phyloP scores from a whole-genome alignment of 352 stramenopile species.

The Pythium monospermum region DNA sequence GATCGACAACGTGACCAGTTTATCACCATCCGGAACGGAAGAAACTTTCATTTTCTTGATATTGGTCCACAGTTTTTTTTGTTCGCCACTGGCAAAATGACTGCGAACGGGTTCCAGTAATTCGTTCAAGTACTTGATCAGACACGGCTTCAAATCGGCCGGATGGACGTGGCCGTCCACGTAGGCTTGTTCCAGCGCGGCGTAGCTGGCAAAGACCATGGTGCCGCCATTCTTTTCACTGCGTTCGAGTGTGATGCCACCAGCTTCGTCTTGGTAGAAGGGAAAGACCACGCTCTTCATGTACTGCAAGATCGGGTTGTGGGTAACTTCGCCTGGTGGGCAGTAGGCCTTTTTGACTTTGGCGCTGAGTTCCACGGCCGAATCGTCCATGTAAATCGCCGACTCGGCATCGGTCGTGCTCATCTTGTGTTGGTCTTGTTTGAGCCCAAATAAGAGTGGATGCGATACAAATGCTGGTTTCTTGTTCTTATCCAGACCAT shows the following conservation, averaged over 20 bases:
- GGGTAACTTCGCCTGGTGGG: constrained; percentile 78
- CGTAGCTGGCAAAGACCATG: constrained; percentile 87
- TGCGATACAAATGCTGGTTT: constrained; percentile 94
- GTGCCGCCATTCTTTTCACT: constrained; percentile 84
- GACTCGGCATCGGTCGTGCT: constrained; percentile 97
- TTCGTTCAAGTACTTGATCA: constrained; percentile 91
- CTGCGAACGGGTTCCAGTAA: constrained; percentile 95
- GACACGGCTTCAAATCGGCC: constrained; percentile 94
- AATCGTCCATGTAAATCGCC: constrained; percentile 98
- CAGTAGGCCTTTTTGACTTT: constrained; percentile 99
- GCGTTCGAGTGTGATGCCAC: constrained; percentile 71
- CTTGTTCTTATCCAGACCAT: constrained; percentile 31
- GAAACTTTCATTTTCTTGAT: constrained; percentile 88
- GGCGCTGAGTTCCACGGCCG: constrained; percentile 89
- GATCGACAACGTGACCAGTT: constrained; percentile 59
- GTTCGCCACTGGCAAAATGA: constrained; percentile 93
- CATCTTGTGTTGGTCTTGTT: constrained; percentile 99
- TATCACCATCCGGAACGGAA: constrained; percentile 55
- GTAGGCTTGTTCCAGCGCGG: constrained; percentile 92
- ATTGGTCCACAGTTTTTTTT: constrained; percentile 95
- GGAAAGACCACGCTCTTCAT: constrained; percentile 95
- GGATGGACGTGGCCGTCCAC: constrained; percentile 90
- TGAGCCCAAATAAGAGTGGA: constrained; percentile 97
- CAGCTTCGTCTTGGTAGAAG: constrained; percentile 43
- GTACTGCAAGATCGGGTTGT: constrained; percentile 96